Evolutionary conservation across 2,329 filamentous ascomycete genomes (phyloP).

Genomic region (Ploettnerulaceae sp.): DNA sequence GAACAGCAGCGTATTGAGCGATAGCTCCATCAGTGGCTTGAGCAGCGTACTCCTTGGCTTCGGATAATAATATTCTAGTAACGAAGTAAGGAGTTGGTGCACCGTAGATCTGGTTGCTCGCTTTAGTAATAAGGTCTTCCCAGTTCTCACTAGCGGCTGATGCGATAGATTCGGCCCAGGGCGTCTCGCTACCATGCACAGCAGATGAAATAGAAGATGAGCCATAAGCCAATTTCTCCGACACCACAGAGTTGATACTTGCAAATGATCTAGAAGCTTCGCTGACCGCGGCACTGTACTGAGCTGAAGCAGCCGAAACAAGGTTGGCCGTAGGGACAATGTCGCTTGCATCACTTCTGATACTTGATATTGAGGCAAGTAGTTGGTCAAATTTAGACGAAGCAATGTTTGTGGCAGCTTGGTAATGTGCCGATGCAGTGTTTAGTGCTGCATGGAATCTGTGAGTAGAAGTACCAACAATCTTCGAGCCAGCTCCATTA

Average conservation of each 20-base stretch:
- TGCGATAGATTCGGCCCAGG: slow-evolving; percentile 48
- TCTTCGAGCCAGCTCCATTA: slow-evolving; percentile 20
- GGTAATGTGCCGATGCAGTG: slow-evolving; percentile 22
- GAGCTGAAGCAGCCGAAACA: slow-evolving; percentile 40
- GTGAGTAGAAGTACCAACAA: slow-evolving; percentile 26
- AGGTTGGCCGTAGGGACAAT: slow-evolving; percentile 37
- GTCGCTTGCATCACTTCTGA: slow-evolving; percentile 33
- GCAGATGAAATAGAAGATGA: slow-evolving; percentile 32
- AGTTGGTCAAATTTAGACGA: slow-evolving; percentile 39
- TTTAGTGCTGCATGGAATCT: slow-evolving; percentile 24
- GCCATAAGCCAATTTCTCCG: slow-evolving; percentile 34
- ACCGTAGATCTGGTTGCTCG: slow-evolving; percentile 33
- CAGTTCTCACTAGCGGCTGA: slow-evolving; percentile 41
- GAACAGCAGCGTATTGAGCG: slow-evolving; percentile 64
- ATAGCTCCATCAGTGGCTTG: slow-evolving; percentile 57
- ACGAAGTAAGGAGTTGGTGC: slow-evolving; percentile 32
- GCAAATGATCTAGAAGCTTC: slow-evolving; percentile 41
- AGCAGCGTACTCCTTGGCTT: slow-evolving; percentile 54
- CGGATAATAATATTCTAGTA: slow-evolving; percentile 41
- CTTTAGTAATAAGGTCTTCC: slow-evolving; percentile 32
- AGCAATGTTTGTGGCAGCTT: slow-evolving; percentile 35
- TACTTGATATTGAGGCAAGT: slow-evolving; percentile 37
- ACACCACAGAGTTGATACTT: slow-evolving; percentile 54
- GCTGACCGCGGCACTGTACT: slow-evolving; percentile 41
- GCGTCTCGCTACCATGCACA: slow-evolving; percentile 40